Evolutionary conservation across 352 stramenopile genomes (phyloP), one percentile per base, ranked within the genome.

Genomic region (Phytophthora agathidicida): DNA sequence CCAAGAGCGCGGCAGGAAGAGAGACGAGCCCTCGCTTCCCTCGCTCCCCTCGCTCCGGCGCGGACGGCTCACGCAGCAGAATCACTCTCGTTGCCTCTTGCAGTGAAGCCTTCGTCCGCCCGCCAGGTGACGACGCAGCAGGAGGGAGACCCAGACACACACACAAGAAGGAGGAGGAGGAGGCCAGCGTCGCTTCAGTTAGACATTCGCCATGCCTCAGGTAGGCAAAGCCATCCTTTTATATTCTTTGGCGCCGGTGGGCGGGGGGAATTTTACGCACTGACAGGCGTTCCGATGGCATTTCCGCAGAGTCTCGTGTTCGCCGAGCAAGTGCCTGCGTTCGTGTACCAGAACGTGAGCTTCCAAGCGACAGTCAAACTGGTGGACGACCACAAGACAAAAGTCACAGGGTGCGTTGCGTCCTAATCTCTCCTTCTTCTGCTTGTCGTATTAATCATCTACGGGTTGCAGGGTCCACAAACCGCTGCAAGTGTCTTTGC

Each of bases 361-460:
- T 91, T 91, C 52, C 69, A 83, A 36, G 62, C 72, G 16, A 68
- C 47, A 2, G 73, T 91, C 26, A 83, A 83, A 61, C 73, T 91
- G 53, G 76, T 88, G 49, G 74, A 89, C 28, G 65, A 72, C 42
- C 68, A 85, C 51, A 86, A 87, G 50, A 43, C 45, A 27, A 88
- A 81, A 27, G 60, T 86, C 38, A 80, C 70, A 13, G 80, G 77
- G 77, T 87, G 65, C 20, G 70, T 61, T 87, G 65, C 20, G 70
- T 61, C n/a, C 16, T 36, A 11, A 4, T 37, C 28, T 50, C 13
- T 35, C 6, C n/a, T 39, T n/a, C n/a, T n/a, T n/a, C n/a, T n/a
- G n/a, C n/a, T n/a, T n/a, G n/a, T n/a, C n/a, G n/a, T n/a, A n/a
- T n/a, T n/a, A n/a, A n/a, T n/a, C n/a, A n/a, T n/a, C n/a, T n/a